Base-by-base conservation (phyloP, 805 yeast species). In the Diddensiella transvaalensis region DNA sequence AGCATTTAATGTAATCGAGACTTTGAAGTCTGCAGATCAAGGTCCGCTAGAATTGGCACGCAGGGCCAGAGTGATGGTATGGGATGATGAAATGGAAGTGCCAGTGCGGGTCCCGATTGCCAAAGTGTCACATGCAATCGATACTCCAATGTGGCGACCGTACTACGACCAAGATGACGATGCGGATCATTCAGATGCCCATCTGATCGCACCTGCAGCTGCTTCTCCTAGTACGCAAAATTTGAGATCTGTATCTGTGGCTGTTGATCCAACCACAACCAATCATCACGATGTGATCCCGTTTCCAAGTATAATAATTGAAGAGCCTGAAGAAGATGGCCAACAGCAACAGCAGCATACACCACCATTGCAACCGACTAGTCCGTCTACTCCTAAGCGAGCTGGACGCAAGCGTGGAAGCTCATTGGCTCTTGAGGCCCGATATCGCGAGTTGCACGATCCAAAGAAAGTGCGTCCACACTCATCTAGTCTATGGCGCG, bases 1-100 rank as follows among this genome's bases (percentile, higher is more conserved):
- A 60, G 87, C 90, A 0, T 83, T 82, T 67, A 83, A 83, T 54
- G 83, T 84, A 2, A 84, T 83, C 2, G 87, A 85, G 56, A 73
- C 83, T 1, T 62, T 84, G 46, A 79, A 79, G 57, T 66, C 68
- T 26, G 69, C 73, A 0, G 72, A 75, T 19, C 83, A 80, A 33
- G 87, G 88, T 0, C 89, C 89, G 0, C 64, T 83, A 47, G 88
- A 83, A 52, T 65, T 84, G 10, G 82, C 81, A 1, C 68, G 85
- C 50, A 63, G 83, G 43, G 76, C 80, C 8, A 69, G 82, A 42
- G 68, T 81, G 24, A 59, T 79, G 47, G 77, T 83, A 0, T 71
- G 77, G 68, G 88, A 84, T 60, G 83, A 82, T 38, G 70, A 71
- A 17, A 75, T 80, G 78, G 77, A 74, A 45, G 75, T 81, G 2